Conservation (phyloP, 352 stramenopile genomes). For the Phytophthora chlamydospora region DNA sequence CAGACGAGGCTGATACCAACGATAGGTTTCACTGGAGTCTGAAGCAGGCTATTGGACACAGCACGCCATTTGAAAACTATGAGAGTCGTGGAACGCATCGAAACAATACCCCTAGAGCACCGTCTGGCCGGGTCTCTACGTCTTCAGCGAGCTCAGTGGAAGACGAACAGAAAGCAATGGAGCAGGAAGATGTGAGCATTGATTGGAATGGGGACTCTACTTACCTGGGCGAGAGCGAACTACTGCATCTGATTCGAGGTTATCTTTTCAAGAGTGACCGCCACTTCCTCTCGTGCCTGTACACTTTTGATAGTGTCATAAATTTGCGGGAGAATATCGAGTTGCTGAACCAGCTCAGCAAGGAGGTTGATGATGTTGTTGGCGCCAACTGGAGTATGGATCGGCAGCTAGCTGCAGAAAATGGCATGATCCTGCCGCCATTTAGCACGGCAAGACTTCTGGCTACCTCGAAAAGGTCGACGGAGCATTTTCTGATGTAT, state of each 20-base stretch:
- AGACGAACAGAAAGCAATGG: constrained; percentile 52
- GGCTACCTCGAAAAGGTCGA: constrained; percentile 63
- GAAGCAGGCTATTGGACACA: constrained; percentile 75
- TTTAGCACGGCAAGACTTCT: constrained; percentile 86
- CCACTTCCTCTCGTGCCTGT: constrained; percentile 80
- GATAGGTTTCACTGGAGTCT: constrained; percentile 75
- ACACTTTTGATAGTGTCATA: constrained; percentile 82
- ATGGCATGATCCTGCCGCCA: constrained; percentile 68
- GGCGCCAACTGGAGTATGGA: constrained; percentile 60
- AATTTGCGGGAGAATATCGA: constrained; percentile 62
- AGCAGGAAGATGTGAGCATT: constrained; percentile 51
- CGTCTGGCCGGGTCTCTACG: constrained; percentile 3
- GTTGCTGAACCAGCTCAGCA: constrained; percentile 40
- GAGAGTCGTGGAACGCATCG: constrained; percentile 20
- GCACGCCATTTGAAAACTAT: constrained; percentile 56
- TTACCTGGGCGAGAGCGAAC: constrained; percentile 73
- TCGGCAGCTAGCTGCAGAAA: constrained; percentile 48
- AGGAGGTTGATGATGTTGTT: constrained; percentile 46
- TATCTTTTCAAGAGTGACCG: constrained; percentile 82
- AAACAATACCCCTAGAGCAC: constrained; percentile 14
- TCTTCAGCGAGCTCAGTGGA: constrained; percentile 26
- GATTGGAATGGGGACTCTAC: constrained; percentile 39
- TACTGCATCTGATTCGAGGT: constrained; percentile 73
- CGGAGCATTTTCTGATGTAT: constrained; percentile 89
- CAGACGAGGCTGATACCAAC: constrained; percentile 43